Conservation (phyloP, 2,329 filamentous ascomycete genomes). For the Aspergillus arachidicola region DNA sequence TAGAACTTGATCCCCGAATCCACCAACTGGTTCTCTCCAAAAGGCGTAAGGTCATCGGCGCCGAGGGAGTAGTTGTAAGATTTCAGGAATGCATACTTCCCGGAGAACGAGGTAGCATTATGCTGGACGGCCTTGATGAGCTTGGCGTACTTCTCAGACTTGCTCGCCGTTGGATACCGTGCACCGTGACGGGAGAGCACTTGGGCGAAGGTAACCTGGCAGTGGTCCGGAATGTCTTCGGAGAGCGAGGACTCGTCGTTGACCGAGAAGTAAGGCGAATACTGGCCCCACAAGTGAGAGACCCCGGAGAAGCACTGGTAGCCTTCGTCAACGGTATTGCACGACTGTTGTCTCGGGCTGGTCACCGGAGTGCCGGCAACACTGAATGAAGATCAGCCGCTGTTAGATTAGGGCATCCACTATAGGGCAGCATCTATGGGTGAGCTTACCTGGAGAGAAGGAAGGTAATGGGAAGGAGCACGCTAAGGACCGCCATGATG, state of each 20-base stretch:
- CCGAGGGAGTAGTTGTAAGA: conserved; percentile 73
- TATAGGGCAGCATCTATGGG: neutral
- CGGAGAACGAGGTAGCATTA: conserved; percentile 57
- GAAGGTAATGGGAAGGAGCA: conserved; percentile 14
- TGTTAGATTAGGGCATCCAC: neutral
- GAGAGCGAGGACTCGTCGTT: conserved; percentile 61
- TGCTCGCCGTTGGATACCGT: conserved; percentile 73
- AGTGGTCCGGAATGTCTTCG: conserved; percentile 63
- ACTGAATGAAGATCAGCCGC: conserved; percentile 10
- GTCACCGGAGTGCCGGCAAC: conserved; percentile 9
- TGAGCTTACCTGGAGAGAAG: conserved; percentile 19
- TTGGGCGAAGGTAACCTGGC: conserved; percentile 76
- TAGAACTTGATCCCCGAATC: conserved; percentile 79
- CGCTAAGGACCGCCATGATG: conserved; percentile 16
- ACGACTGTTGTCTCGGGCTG: conserved; percentile 30
- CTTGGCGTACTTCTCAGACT: conserved; percentile 64
- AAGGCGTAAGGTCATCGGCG: conserved; percentile 67
- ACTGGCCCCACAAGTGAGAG: conserved; percentile 79
- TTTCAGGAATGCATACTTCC: conserved; percentile 69
- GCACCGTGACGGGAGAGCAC: conserved; percentile 83
- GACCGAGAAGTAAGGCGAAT: conserved; percentile 80
- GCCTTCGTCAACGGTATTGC: conserved; percentile 58
- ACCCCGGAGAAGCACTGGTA: conserved; percentile 65
- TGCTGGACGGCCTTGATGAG: conserved; percentile 70
- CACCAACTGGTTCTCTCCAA: conserved; percentile 70